These are phyloP conservation scores for Metrosideros polymorpha DNA, from an alignment of 441 rosid genomes.

Conservation along the genomic window DNA sequence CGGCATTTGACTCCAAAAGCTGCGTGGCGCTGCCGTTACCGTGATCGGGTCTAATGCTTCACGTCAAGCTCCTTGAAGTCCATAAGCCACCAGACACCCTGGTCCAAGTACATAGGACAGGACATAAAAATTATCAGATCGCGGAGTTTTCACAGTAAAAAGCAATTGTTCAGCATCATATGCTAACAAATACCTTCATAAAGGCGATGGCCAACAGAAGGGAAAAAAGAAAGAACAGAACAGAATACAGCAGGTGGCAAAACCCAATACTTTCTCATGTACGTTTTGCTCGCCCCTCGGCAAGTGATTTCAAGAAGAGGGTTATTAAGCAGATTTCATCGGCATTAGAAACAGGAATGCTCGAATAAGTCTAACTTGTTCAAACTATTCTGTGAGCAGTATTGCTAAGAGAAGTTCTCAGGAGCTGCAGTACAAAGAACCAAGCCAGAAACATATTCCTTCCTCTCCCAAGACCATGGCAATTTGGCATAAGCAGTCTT, in stretches of 20 bases:
- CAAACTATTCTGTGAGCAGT: not conserved
- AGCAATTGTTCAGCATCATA: too few relatives aligned
- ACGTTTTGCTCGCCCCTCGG: not conserved
- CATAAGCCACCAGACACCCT: not conserved
- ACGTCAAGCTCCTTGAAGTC: too few relatives aligned
- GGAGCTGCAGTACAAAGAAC: not conserved
- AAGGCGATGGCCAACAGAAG: not conserved
- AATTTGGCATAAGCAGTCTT: not conserved
- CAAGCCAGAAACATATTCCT: not conserved
- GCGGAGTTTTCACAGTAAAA: not conserved
- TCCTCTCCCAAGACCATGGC: not conserved
- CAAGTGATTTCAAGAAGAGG: not conserved
- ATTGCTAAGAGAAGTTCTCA: not conserved
- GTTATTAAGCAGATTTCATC: not conserved
- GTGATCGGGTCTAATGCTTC: not conserved
- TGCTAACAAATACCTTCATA: too few relatives aligned
- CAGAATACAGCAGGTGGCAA: too few relatives aligned
- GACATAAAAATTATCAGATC: not conserved
- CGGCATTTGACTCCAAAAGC: not conserved
- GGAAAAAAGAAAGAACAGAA: not conserved
- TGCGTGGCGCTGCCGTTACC: not conserved
- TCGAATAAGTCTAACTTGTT: not conserved
- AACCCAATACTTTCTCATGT: not conserved
- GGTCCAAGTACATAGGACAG: not conserved
- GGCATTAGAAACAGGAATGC: not conserved